Evolutionary conservation across 352 stramenopile species (phyloP).

Genomic region (Aphanomyces cochlioides): DNA sequence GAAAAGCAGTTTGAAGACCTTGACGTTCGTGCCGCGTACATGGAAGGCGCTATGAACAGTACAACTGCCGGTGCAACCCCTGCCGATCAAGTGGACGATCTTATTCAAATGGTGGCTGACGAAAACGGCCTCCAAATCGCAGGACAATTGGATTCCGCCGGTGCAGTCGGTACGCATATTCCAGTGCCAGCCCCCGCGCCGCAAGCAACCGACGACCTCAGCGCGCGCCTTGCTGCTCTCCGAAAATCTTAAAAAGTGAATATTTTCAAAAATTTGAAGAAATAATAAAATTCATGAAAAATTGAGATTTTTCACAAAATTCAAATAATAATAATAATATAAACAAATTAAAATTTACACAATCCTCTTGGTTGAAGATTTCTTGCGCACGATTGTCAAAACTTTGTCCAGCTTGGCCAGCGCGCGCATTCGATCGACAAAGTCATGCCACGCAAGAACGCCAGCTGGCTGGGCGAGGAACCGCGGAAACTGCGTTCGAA

Average conservation of each 20-base stretch:
- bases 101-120: slow-evolving; percentile 98
- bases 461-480: background rate
- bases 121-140: slow-evolving; percentile 95
- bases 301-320: too few species aligned
- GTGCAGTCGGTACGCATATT: slow-evolving; percentile 78
- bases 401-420: slow-evolving; percentile 11
- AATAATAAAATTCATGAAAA: background rate
- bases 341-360: background rate
- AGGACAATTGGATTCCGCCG: slow-evolving; percentile 90
- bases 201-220: slow-evolving; percentile 63
- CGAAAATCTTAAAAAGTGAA: slow-evolving; percentile 48
- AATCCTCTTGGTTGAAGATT: background rate
- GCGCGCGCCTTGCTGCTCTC: slow-evolving; percentile 74
- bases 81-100: slow-evolving; percentile 95
- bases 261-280: background rate
- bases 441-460: slow-evolving; percentile 10
- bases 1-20: slow-evolving; percentile 99
- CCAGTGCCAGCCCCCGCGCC: slow-evolving; percentile 50
- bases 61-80: slow-evolving; percentile 94
- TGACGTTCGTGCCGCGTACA: slow-evolving; percentile 97
- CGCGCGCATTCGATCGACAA: background rate
- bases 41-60: slow-evolving; percentile 97
- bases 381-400: background rate
- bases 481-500: background rate
- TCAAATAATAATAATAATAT: background rate